Conservation (phyloP, 2,329 filamentous ascomycete genomes). For the Scortechinia acanthostroma region DNA sequence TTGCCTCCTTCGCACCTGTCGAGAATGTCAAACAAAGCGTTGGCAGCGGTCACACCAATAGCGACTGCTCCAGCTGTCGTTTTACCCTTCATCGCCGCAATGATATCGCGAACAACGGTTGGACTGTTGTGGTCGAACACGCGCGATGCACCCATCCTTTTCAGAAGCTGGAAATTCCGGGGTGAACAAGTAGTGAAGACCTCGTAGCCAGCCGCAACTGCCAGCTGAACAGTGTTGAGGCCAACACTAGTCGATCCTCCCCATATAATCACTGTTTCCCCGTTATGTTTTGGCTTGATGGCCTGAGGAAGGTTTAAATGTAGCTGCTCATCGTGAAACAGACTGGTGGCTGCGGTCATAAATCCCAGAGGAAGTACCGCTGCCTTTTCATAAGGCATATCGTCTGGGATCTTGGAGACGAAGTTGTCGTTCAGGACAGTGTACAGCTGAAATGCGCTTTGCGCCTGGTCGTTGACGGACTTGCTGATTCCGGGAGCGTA, state of each 20-base stretch:
- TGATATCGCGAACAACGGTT: constrained; percentile 17
- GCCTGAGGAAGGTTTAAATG: background rate
- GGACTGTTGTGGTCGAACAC: constrained; percentile 33
- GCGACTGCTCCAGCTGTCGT: background rate
- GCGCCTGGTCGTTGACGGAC: background rate
- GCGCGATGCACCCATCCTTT: constrained; percentile 29
- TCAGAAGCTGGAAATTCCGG: constrained; percentile 32
- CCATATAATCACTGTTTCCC: constrained; percentile 29
- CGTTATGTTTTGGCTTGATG: background rate
- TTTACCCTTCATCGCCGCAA: constrained; percentile 5
- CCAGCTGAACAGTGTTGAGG: constrained; percentile 34
- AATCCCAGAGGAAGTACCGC: background rate
- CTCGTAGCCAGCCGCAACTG: constrained; percentile 29
- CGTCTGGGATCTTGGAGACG: background rate
- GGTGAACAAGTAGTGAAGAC: constrained; percentile 32
- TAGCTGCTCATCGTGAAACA: background rate
- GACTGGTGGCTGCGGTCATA: background rate
- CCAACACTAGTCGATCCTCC: constrained; percentile 40
- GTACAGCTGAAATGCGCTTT: background rate
- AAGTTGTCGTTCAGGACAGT: background rate
- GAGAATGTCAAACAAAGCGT: too few species aligned
- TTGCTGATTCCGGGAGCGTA: background rate
- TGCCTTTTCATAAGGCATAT: background rate
- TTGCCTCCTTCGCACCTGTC: too few species aligned
- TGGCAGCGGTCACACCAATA: background rate